phyloP scores from a whole-genome alignment of 192 early-diverging fungal species.

The Coemansia sp. region DNA sequence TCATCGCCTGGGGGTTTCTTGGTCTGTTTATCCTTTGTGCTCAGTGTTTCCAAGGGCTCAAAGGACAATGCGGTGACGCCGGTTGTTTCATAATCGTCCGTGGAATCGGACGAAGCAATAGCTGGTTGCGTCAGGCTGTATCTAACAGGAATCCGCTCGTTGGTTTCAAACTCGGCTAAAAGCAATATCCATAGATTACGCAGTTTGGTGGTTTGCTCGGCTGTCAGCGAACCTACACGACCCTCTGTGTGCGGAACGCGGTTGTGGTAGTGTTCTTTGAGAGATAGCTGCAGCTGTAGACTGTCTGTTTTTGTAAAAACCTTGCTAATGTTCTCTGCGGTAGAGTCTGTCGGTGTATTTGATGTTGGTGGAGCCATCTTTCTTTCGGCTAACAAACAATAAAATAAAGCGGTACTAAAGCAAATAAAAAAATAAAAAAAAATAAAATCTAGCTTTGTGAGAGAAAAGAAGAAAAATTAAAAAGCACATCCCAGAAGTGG shows the following conservation, averaged over 20 bases:
- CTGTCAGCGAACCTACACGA: constrained; percentile 39
- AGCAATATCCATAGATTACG: constrained; percentile 56
- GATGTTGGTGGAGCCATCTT: background rate
- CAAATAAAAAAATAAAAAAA: background rate
- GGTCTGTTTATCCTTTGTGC: constrained; percentile 10
- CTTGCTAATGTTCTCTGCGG: too few relatives aligned
- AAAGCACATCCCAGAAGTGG: too few relatives aligned
- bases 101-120: background rate
- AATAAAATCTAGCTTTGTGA: too few relatives aligned
- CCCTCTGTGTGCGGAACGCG: constrained; percentile 26
- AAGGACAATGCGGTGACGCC: constrained; percentile 31
- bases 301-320: background rate
- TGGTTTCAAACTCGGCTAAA: constrained; percentile 27
- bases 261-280: constrained; percentile 39
- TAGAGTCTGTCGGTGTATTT: background rate
- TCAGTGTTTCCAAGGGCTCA: constrained; percentile 30
- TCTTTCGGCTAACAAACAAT: background rate
- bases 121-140: constrained; percentile 10
- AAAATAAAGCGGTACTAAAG: background rate
- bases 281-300: background rate
- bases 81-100: background rate
- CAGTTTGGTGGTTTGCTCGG: constrained; percentile 39
- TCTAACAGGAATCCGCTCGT: constrained; percentile 17
- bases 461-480: too few relatives aligned
- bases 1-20: background rate